Evolutionary conservation across 2,329 filamentous ascomycete species (phyloP).

Genomic region (Cryphonectria naterciae): DNA sequence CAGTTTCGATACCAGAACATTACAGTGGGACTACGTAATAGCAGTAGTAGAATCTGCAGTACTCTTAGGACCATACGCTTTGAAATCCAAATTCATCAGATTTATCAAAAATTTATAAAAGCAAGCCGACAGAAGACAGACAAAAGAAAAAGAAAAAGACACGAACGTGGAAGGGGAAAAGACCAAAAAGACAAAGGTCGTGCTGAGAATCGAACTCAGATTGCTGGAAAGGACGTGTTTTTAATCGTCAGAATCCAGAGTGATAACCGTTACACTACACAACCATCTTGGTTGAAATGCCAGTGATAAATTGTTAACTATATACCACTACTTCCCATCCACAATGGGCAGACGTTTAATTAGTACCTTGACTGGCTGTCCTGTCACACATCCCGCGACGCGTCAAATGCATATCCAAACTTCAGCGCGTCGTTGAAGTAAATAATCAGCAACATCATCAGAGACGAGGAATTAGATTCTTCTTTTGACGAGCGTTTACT

Average conservation of each 20-base stretch:
- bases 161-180: no score
- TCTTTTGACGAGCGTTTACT: neutral
- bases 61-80: no score
- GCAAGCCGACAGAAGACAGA: neutral
- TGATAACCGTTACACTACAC: constrained; percentile 1
- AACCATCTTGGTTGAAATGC: neutral
- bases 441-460: neutral
- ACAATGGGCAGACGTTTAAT: no score
- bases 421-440: neutral
- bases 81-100: no score
- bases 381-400: constrained; percentile 12
- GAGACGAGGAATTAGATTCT: neutral
- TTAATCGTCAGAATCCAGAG: neutral
- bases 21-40: neutral
- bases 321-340: neutral
- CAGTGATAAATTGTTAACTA: neutral
- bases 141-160: neutral
- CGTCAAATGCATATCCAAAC: constrained; percentile 15
- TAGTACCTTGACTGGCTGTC: no score
- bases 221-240: neutral
- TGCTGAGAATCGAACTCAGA: constrained; percentile 2
- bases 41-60: no score
- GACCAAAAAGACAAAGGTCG: neutral
- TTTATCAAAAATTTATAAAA: no score
- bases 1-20: no score